A percentile compares a stretch with the other conserved stretches of the same genome.
Conservation (phyloP, 164 flowering plant species). For the Dillenia turbinata region DNA sequence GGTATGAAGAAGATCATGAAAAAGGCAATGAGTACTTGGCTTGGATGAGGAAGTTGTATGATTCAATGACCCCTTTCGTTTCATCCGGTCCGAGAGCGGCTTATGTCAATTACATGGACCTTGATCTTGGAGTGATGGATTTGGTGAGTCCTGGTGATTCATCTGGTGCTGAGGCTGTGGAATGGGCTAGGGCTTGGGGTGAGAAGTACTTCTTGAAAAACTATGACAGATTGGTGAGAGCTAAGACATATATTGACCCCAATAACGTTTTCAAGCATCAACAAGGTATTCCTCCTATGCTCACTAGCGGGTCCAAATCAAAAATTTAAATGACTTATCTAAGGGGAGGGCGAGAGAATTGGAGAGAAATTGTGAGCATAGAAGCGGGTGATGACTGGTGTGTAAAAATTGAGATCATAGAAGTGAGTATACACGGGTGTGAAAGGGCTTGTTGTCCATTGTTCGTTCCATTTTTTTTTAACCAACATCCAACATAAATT, state of each 20-base stretch:
- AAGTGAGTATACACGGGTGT: too few relatives aligned
- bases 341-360: too few relatives aligned
- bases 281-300: constrained; percentile 16
- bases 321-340: too few relatives aligned
- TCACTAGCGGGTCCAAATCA: too few relatives aligned
- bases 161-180: background rate
- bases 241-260: constrained; percentile 17
- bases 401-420: too few relatives aligned
- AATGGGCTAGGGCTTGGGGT: constrained; percentile 4
- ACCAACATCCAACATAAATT: too few relatives aligned
- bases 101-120: constrained; percentile 25
- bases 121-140: constrained; percentile 13
- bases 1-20: too few relatives aligned
- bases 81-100: constrained; percentile 18
- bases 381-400: too few relatives aligned
- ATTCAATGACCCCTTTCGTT: constrained; percentile 2
- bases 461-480: too few relatives aligned
- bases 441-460: too few relatives aligned
- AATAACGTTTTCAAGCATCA: constrained; percentile 18
- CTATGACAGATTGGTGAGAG: constrained; percentile 13
- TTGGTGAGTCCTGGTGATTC: background rate
- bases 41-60: background rate
- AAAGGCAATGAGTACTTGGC: too few relatives aligned
- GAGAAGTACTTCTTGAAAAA: constrained; percentile 14
- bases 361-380: too few relatives aligned